Percentiles rank a stretch among this genome's conserved stretches.
These are phyloP conservation scores for Annulohypoxylon maeteangense DNA, from an alignment of 495 filamentous ascomycete species.

Conservation along the genomic window DNA sequence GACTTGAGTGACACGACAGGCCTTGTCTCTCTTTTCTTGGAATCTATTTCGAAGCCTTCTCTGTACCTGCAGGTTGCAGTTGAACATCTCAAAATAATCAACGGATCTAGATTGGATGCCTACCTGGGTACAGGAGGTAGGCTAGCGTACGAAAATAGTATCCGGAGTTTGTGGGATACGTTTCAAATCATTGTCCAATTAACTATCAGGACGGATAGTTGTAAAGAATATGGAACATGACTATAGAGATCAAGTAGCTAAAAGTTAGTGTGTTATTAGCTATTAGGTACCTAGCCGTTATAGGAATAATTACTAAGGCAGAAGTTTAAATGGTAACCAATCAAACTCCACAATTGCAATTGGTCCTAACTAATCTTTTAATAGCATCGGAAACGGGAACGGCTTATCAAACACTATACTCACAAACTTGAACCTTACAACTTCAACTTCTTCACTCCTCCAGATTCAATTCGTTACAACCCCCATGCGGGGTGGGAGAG, in stretches of 20 bases:
- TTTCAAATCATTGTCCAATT: neutral
- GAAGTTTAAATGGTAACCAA: conserved; percentile 15
- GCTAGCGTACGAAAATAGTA: neutral
- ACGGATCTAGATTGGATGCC: neutral
- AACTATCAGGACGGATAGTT: neutral
- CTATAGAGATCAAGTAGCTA: neutral
- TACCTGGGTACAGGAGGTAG: neutral
- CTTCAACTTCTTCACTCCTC: conserved; percentile 11
- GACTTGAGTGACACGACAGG: conserved; percentile 14
- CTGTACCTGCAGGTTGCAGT: conserved; percentile 29
- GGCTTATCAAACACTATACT: neutral
- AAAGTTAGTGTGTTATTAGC: too few species aligned
- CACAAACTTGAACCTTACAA: neutral
- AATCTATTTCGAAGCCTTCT: neutral
- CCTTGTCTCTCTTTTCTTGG: conserved; percentile 3
- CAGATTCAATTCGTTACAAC: conserved; percentile 10
- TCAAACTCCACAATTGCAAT: conserved; percentile 10
- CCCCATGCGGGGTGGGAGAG: neutral
- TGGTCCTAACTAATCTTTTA: neutral
- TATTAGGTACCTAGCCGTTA: neutral
- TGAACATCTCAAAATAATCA: neutral
- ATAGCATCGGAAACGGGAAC: conserved; percentile 5
- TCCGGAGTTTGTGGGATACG: neutral
- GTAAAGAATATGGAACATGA: neutral
- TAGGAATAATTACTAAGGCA: neutral